Evolutionary conservation across 2,329 filamentous ascomycete genomes (phyloP), one percentile per base, ranked within the genome.

Genomic region (Paraphaeosphaeria minitans): DNA sequence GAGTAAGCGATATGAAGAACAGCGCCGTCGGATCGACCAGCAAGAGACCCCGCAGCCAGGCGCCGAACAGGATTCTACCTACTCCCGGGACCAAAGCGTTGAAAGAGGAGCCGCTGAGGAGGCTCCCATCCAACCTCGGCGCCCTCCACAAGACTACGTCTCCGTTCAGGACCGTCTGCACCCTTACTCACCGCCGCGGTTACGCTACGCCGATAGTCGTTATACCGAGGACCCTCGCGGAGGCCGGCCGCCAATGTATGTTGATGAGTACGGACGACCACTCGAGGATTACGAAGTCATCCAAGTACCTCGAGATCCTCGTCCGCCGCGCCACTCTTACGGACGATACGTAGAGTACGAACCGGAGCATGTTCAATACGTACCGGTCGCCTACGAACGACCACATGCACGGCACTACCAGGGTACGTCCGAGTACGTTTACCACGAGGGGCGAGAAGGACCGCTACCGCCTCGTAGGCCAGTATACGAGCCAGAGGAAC

Each of bases 1-100:
- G 56, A 72, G 71, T 42, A 69, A 67, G 46, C 51, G 74, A 64
- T 77, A 77, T 45, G 74, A 75, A 48, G 70, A 76, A 52, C 69
- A 74, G 24, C 69, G 72, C 10, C 73, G 74, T 24, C 69, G 73
- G 12, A 68, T 77, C 42, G 70, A 76, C 55, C 69, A 77, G 53
- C 71, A 74, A 50, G 74, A 77, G 51, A 75, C 70, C 14, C 73
- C 72, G 1, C 71, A 75, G 21, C 74, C 73, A 19, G 69, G 66
- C 29, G 63, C 66, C 21, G 72, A 70, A 31, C 68, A 67, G 55
- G 71, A 67, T 48, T 65, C 65, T 1, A 53, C 59, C 1, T 75
- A 72, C 58, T 75, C 73, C 9, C 61, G 73, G 22, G 73, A 77
- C 35, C 68, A 68, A 6, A 77, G 73, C 43, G 56, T 74, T 21